Conservation (phyloP, 2,329 filamentous ascomycete species). For the Hypoxylon sp. region DNA sequence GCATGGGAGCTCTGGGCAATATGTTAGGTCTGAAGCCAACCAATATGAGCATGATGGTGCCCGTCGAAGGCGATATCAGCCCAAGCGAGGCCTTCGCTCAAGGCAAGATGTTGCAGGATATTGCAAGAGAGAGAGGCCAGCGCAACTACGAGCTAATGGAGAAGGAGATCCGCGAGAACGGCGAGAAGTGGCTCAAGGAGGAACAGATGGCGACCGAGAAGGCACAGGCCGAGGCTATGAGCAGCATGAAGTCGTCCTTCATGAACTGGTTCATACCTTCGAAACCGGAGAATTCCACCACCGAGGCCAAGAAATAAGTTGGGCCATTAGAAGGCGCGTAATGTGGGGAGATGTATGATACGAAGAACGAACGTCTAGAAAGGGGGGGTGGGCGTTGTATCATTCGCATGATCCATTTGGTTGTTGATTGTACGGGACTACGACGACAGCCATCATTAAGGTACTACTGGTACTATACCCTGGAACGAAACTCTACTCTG, state of each 20-base stretch:
- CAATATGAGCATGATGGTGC: conserved; percentile 73
- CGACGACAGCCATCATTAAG: conserved; percentile 5
- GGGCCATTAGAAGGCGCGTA: not conserved
- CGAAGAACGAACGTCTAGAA: conserved; percentile 12
- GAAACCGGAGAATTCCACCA: conserved; percentile 33
- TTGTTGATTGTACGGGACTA: conserved; percentile 26
- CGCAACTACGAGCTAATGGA: conserved; percentile 91
- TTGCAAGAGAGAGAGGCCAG: conserved; percentile 91
- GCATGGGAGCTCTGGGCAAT: conserved; percentile 77
- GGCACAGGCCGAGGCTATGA: conserved; percentile 90
- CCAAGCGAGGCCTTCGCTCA: conserved; percentile 84
- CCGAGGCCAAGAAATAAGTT: conserved; percentile 43
- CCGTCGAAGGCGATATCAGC: conserved; percentile 76
- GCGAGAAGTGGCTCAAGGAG: conserved; percentile 95
- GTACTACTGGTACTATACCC: conserved; percentile 20
- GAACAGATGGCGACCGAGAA: conserved; percentile 91
- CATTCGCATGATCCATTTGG: conserved; percentile 23
- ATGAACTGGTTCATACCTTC: conserved; percentile 66
- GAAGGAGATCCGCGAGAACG: conserved; percentile 91
- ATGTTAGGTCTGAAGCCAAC: conserved; percentile 83
- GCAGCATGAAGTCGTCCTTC: conserved; percentile 88
- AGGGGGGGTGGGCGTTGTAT: conserved; percentile 11
- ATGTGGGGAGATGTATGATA: conserved; percentile 30
- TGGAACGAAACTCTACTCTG: conserved; percentile 43
- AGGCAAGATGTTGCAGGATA: conserved; percentile 97